A percentile compares a stretch with the other conserved stretches of the same genome.
phyloP scores from a whole-genome alignment of 345 rosid species.

The Syzygium aromaticum region DNA sequence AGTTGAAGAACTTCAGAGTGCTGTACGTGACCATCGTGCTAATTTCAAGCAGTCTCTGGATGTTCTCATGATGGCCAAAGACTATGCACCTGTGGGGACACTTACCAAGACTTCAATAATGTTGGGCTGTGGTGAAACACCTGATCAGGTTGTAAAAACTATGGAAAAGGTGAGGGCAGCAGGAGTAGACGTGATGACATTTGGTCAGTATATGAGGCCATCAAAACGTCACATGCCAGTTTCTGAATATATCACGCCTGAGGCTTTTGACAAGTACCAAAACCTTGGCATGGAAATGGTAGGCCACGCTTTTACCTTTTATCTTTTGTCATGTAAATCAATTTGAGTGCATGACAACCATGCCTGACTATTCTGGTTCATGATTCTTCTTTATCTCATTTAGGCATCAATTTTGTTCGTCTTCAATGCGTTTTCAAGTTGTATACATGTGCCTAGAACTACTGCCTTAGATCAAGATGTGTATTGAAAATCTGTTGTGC shows the following conservation, averaged over 20 bases:
- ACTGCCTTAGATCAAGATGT: neutral
- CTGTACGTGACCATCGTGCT: slow-evolving; percentile 89
- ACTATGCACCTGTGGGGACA: slow-evolving; percentile 66
- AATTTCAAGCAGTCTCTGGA: slow-evolving; percentile 90
- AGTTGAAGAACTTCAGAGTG: slow-evolving; percentile 89
- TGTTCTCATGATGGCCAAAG: slow-evolving; percentile 84
- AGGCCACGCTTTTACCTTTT: slow-evolving; percentile 3
- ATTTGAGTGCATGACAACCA: neutral
- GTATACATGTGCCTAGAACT: neutral
- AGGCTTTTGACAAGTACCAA: slow-evolving; percentile 84
- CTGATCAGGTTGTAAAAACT: slow-evolving; percentile 79
- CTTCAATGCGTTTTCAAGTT: neutral
- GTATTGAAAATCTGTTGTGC: neutral
- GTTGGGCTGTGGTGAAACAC: slow-evolving; percentile 99
- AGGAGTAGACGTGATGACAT: slow-evolving; percentile 98
- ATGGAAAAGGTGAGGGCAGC: slow-evolving; percentile 96
- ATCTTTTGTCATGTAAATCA: neutral
- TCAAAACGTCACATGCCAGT: slow-evolving; percentile 98
- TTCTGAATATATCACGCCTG: slow-evolving; percentile 88
- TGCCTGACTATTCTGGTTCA: neutral
- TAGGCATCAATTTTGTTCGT: neutral
- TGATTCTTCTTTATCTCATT: neutral
- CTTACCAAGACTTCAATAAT: slow-evolving; percentile 91
- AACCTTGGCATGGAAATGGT: slow-evolving; percentile 96
- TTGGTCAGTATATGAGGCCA: slow-evolving; percentile 99